These are phyloP conservation scores for Corinectria fuckeliana DNA, from an alignment of 2,329 filamentous ascomycete species.

Conservation along the genomic window DNA sequence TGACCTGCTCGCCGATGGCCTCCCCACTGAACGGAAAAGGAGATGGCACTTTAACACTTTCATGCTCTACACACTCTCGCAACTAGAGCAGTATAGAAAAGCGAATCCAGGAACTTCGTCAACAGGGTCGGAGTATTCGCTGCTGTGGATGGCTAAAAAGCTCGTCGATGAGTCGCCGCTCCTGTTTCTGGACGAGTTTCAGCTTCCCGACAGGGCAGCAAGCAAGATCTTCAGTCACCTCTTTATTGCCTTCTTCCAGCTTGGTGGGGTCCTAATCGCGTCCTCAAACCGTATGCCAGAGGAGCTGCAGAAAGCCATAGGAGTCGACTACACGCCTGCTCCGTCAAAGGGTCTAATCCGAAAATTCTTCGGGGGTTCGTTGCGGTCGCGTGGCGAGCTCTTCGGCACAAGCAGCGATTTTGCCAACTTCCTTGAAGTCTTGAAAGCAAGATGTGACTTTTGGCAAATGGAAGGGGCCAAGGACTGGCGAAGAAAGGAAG, in stretches of 20 bases:
- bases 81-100: conserved; percentile 70
- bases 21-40: conserved; percentile 75
- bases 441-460: conserved; percentile 80
- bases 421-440: conserved; percentile 74
- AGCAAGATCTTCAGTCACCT: conserved; percentile 82
- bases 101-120: conserved; percentile 27
- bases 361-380: conserved; percentile 53
- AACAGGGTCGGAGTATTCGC: conserved; percentile 61
- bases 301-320: conserved; percentile 77
- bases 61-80: conserved; percentile 79
- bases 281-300: conserved; percentile 87
- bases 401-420: conserved; percentile 74
- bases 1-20: conserved; percentile 78
- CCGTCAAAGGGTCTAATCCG: conserved; percentile 59
- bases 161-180: conserved; percentile 78
- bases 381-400: conserved; percentile 52
- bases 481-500: conserved; percentile 72
- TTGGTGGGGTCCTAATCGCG: conserved; percentile 80
- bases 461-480: conserved; percentile 81
- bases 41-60: conserved; percentile 88
- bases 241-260: conserved; percentile 80
- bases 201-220: conserved; percentile 78
- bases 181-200: conserved; percentile 83
- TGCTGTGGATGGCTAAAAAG: conserved; percentile 77
- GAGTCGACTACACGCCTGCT: conserved; percentile 69